Base-by-base conservation (phyloP, 75 land plant species). In the Cunninghamia lanceolata region DNA sequence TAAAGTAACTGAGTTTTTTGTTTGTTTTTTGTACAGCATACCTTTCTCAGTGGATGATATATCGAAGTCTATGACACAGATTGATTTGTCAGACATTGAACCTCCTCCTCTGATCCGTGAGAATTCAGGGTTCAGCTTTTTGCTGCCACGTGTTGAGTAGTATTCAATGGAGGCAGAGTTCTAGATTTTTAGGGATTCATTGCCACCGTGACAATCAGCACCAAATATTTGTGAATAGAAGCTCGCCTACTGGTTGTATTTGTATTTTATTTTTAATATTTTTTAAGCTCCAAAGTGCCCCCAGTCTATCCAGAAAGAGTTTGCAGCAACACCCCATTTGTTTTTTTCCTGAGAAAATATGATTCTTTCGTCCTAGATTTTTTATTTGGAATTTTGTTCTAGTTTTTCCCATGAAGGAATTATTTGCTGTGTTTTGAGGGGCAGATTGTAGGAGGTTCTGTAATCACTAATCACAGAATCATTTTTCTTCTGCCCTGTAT, bases 21-120 rank as follows among this genome's bases (percentile, higher is more conserved):
- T 73, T 34, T 52, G 63, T 30, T 52, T 84, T 11, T 73, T 16
- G 42, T 89, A 87, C 91, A 91, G 92, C 85, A 91, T 91, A 34
- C 91, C 92, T 25, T 91, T 91, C 83, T 87, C 92, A 38, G 91
- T 91, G 74, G 92, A 91, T 86, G 92, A 91, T 79, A 88, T 91
- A 63, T 91, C 92, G 19, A 86, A 88, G 53, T 86, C 92, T 7
- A 85, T 91, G 88, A 43, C 19, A 17, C 90, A 88, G 75, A 40
- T 88, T 9, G 89, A 90, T 75, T 32, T 90, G 32, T 83, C 90
- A 35, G 88, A 90, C 47, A 68, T 90, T 85, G 91, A 88, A 70
- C 87, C 88, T 34, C 91, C 91, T 28, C 86, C 91, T 56, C 45
- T 88, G 16, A 71, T 90, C 17, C 87, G 91, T 85, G 90, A 90